phyloP scores from a whole-genome alignment of 2,329 filamentous ascomycete species.

The Ceratocystis smalleyi region DNA sequence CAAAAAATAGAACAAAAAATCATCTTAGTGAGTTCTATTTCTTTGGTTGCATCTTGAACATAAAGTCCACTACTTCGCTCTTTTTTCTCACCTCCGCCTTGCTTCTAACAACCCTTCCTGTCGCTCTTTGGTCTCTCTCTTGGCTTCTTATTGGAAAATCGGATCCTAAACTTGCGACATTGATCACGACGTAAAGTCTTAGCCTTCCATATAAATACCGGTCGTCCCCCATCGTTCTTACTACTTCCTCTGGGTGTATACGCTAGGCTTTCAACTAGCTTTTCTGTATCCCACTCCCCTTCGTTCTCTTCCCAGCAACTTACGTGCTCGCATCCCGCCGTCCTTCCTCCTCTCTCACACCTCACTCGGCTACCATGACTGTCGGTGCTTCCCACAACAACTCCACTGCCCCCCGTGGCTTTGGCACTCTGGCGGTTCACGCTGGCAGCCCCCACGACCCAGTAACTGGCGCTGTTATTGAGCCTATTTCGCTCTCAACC shows the following conservation, averaged over 20 bases:
- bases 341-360: not conserved
- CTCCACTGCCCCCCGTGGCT: slow-evolving; percentile 57
- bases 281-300: not conserved
- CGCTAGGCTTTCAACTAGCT: slow-evolving; percentile 2
- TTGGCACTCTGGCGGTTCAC: slow-evolving; percentile 90
- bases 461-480: slow-evolving; percentile 84
- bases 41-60: not conserved
- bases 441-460: slow-evolving; percentile 85
- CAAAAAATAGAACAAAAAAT: not conserved
- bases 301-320: not conserved
- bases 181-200: slow-evolving; percentile 9
- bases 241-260: not conserved
- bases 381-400: slow-evolving; percentile 19
- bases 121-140: not conserved
- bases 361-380: slow-evolving; percentile 5
- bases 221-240: not conserved
- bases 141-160: not conserved
- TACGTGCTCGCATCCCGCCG: not conserved
- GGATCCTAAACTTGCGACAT: slow-evolving; percentile 7
- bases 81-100: not conserved
- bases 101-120: not conserved
- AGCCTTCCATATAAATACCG: not conserved
- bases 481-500: slow-evolving; percentile 87
- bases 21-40: not conserved
- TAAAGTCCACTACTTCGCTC: not conserved